Percentiles rank a stretch among this genome's conserved stretches.
phyloP scores from a whole-genome alignment of 2,329 filamentous ascomycete species.

The Ascochyta rabiei region DNA sequence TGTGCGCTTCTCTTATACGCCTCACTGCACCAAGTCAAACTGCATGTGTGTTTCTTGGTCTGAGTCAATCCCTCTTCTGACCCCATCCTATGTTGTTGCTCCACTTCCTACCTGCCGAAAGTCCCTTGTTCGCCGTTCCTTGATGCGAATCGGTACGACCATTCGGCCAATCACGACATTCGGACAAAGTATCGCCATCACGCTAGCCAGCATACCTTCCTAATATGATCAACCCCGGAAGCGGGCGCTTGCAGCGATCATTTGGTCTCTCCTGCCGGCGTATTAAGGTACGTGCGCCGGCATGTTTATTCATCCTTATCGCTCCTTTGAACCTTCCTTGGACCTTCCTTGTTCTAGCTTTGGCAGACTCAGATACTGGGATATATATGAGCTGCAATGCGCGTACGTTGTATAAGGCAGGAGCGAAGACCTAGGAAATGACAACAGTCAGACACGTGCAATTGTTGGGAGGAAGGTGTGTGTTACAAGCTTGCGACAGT shows the following conservation, averaged over 20 bases:
- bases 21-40: background rate
- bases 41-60: slow-evolving; percentile 1
- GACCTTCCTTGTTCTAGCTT: slow-evolving; percentile 13
- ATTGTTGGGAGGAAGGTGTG: slow-evolving; percentile 5
- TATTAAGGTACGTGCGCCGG: background rate
- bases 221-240: slow-evolving; percentile 6
- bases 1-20: background rate
- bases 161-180: background rate
- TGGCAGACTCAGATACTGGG: slow-evolving; percentile 1
- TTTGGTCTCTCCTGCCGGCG: slow-evolving; percentile 11
- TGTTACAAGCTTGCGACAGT: slow-evolving; percentile 1
- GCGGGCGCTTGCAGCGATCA: slow-evolving; percentile 19
- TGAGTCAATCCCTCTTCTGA: slow-evolving; percentile 5
- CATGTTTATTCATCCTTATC: slow-evolving; percentile 13
- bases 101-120: slow-evolving; percentile 17
- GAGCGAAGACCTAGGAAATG: slow-evolving; percentile 4
- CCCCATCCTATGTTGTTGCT: slow-evolving; percentile 7
- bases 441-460: background rate
- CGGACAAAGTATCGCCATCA: slow-evolving; percentile 3
- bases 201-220: slow-evolving; percentile 16
- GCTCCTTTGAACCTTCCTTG: slow-evolving; percentile 6
- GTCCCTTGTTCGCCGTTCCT: slow-evolving; percentile 15
- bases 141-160: slow-evolving; percentile 8
- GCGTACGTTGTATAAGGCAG: slow-evolving; percentile 8
- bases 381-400: slow-evolving; percentile 11